These are phyloP conservation scores for Yamadazyma trypodendri DNA, from an alignment of 1,139 yeast genomes.

Conservation along the genomic window DNA sequence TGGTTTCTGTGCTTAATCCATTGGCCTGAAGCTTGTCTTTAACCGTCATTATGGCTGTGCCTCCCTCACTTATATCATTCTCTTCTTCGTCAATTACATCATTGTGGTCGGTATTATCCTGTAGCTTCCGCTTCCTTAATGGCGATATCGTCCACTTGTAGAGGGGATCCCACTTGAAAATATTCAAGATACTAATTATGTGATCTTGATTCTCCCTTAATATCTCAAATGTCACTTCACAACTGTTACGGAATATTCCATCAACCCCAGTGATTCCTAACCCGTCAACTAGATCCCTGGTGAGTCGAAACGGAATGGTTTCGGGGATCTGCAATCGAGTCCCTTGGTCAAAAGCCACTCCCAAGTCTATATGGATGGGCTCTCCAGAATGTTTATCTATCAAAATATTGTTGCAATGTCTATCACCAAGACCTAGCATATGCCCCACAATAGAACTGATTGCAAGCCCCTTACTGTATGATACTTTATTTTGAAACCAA, in stretches of 20 bases:
- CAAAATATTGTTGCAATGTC: slow-evolving; percentile 88
- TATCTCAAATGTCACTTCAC: slow-evolving; percentile 73
- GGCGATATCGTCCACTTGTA: slow-evolving; percentile 89
- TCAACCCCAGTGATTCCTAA: slow-evolving; percentile 81
- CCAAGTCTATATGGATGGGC: slow-evolving; percentile 93
- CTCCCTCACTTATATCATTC: slow-evolving; percentile 73
- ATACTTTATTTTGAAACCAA: slow-evolving; percentile 70
- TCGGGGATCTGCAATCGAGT: slow-evolving; percentile 83
- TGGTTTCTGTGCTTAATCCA: slow-evolving; percentile 79
- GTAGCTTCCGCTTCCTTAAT: slow-evolving; percentile 55
- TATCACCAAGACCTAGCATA: slow-evolving; percentile 88
- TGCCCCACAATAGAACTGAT: slow-evolving; percentile 84
- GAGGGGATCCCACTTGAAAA: slow-evolving; percentile 87
- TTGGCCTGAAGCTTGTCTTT: slow-evolving; percentile 63
- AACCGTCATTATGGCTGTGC: slow-evolving; percentile 73
- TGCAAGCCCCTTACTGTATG: slow-evolving; percentile 79
- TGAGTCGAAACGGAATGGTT: slow-evolving; percentile 86
- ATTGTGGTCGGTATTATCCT: slow-evolving; percentile 29
- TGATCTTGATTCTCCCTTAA: slow-evolving; percentile 65
- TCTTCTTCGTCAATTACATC: slow-evolving; percentile 22
- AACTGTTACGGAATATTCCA: slow-evolving; percentile 70
- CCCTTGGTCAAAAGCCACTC: slow-evolving; percentile 95
- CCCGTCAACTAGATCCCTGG: slow-evolving; percentile 90
- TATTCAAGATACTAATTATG: slow-evolving; percentile 80
- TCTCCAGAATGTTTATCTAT: slow-evolving; percentile 81